Base-by-base conservation (phyloP, 2,329 filamentous ascomycete genomes). In the Beauveria sp. region DNA sequence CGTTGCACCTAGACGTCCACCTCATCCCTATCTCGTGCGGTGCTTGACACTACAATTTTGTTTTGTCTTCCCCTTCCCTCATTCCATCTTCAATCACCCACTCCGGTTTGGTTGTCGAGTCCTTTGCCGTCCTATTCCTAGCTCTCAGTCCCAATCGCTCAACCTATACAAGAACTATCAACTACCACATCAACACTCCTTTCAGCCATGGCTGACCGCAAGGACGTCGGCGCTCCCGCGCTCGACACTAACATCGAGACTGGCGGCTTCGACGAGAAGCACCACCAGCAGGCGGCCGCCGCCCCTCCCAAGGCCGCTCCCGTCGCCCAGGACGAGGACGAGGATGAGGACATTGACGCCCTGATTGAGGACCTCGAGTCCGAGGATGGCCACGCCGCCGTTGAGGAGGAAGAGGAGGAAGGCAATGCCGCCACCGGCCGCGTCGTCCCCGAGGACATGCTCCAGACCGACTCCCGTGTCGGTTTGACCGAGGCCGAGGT, bases 301-400 rank as follows among this genome's bases (percentile, higher is more conserved):
- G 69, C 70, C 44, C 67, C 71, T 52, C 65, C 72, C 47, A 75
- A 76, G 69, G 68, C 71, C 63, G 78, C 77, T 69, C 72, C 70
- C 55, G 79, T 82, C 48, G 83, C 82, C 34, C 86, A 87, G 6
- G 87, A 90, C 54, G 88, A 92, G 24, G 88, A 90, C 51, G 73
- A 77, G 34, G 88, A 91, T 69, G 89, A 91, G 77, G 88, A 93
- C 72, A 91, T 96, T 67, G 90, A 96, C 71, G 85, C 87, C 70
- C 81, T 96, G 70, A 96, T 96, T 67, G 89, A 92, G 73, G 91
- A 94, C 69, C 87, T 96, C 67, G 89, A 94, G 77, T 91, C 87
- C 47, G 81, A 91, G 68, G 90, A 94, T 74, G 90, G 87, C 60
- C 84, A 86, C 67, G 81, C 83, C 59, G 78, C 80, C 20, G 79